Percentiles rank a stretch among this genome's conserved stretches.
Conservation (phyloP, 169 alveolate genomes). For the Cryptosporidium baileyi region DNA sequence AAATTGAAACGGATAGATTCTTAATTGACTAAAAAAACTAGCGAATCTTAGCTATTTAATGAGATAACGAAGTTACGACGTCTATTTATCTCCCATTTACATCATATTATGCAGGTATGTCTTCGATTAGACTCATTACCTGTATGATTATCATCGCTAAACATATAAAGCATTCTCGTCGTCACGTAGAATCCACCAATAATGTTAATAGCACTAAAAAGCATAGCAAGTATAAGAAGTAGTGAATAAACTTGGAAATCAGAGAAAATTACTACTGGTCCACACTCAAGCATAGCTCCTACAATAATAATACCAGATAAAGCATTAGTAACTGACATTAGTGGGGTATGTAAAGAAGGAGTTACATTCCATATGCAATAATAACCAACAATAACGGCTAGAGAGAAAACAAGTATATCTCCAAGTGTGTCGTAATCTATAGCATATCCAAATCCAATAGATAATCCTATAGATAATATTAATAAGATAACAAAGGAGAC, state of each 20-base stretch:
- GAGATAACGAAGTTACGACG: too few relatives aligned
- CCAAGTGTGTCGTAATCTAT: conserved; percentile 59
- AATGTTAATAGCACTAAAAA: conserved; percentile 77
- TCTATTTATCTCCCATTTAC: too few relatives aligned
- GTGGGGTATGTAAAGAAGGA: conserved; percentile 91
- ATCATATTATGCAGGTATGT: background rate
- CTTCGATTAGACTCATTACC: background rate
- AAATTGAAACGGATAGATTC: too few relatives aligned
- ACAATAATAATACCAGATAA: conserved; percentile 85
- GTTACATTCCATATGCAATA: conserved; percentile 88
- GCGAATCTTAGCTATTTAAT: too few relatives aligned
- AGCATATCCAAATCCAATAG: conserved; percentile 72
- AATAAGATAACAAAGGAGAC: conserved; percentile 29
- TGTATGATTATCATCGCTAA: conserved; percentile 60
- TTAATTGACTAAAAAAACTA: too few relatives aligned
- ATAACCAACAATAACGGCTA: conserved; percentile 87
- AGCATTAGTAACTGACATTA: conserved; percentile 92
- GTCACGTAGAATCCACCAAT: conserved; percentile 92
- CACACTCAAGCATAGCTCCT: conserved; percentile 84
- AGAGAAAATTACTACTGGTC: conserved; percentile 72
- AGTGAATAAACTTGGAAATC: conserved; percentile 71
- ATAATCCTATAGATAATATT: background rate
- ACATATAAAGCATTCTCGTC: conserved; percentile 92
- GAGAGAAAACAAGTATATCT: conserved; percentile 73
- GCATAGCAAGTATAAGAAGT: conserved; percentile 72